These are phyloP conservation scores for Hanseniaspora hatyaiensis DNA, from an alignment of 805 yeast genomes.

Conservation along the genomic window DNA sequence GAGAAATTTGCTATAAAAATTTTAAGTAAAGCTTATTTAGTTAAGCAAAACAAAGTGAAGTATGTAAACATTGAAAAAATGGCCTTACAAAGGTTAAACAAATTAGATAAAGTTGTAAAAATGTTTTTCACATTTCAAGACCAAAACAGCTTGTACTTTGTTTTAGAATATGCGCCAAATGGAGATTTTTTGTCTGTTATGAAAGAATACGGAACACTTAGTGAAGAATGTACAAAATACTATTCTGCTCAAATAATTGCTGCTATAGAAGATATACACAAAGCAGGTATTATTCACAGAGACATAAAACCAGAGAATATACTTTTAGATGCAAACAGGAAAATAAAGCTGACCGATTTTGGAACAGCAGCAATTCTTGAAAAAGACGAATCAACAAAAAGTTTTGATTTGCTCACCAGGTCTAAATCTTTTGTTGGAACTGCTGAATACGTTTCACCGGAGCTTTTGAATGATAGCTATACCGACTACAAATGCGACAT, in stretches of 20 bases:
- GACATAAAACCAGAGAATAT: constrained; percentile 80
- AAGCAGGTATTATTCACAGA: constrained; percentile 65
- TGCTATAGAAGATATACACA: constrained; percentile 61
- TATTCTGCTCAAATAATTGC: constrained; percentile 65
- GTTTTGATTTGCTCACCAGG: constrained; percentile 52
- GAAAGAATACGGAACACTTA: constrained; percentile 57
- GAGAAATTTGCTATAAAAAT: constrained; percentile 72
- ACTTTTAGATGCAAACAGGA: constrained; percentile 46
- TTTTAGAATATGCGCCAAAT: constrained; percentile 65
- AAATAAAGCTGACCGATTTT: constrained; percentile 66
- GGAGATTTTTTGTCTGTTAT: constrained; percentile 64
- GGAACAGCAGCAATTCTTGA: constrained; percentile 72
- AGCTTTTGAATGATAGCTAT: constrained; percentile 58
- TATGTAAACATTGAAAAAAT: constrained; percentile 76
- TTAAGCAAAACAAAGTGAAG: constrained; percentile 71
- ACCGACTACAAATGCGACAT: constrained; percentile 90
- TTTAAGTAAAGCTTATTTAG: constrained; percentile 63
- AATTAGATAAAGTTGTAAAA: constrained; percentile 51
- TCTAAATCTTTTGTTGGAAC: constrained; percentile 80
- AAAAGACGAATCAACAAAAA: constrained; percentile 36
- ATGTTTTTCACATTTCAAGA: constrained; percentile 73
- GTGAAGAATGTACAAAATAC: constrained; percentile 55
- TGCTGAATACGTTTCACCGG: constrained; percentile 77
- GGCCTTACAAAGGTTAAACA: constrained; percentile 57
- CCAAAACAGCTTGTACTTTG: constrained; percentile 58